These are phyloP conservation scores for Quercus rubra DNA, from an alignment of 306 rosid genomes.

Conservation along the genomic window DNA sequence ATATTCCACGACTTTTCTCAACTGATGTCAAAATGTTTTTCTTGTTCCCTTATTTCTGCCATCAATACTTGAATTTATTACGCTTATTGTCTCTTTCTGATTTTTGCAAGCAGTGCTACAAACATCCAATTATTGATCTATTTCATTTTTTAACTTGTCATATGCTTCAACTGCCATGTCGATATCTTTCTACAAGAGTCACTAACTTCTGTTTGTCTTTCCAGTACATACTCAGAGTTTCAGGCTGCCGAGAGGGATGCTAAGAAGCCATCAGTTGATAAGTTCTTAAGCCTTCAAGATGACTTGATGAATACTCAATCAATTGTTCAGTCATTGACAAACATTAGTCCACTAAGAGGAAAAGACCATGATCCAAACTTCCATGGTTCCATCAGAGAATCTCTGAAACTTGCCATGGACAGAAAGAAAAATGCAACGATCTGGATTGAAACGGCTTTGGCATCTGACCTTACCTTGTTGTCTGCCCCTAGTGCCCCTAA, in stretches of 20 bases:
- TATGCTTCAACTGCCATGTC: neutral
- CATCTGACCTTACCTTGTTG: slow-evolving; percentile 24
- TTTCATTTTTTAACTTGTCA: neutral
- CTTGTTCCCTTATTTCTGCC: neutral
- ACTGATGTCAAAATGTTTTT: neutral
- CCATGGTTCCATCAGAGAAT: slow-evolving; percentile 7
- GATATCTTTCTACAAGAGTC: neutral
- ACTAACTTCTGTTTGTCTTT: neutral
- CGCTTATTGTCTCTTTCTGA: too few relatives aligned
- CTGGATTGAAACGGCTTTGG: slow-evolving; percentile 35
- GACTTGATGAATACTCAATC: slow-evolving; percentile 8
- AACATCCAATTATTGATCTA: neutral
- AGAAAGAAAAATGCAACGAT: slow-evolving; percentile 30
- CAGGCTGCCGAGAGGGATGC: slow-evolving; percentile 24
- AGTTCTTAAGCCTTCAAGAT: slow-evolving; percentile 22
- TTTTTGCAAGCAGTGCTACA: too few relatives aligned
- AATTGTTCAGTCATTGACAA: slow-evolving; percentile 18
- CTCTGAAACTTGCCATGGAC: slow-evolving; percentile 25
- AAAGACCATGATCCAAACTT: slow-evolving; percentile 7
- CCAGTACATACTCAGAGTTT: slow-evolving; percentile 28
- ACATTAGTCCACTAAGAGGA: slow-evolving; percentile 6
- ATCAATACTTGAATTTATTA: neutral
- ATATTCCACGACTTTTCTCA: too few relatives aligned
- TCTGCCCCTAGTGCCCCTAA: neutral
- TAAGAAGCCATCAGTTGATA: slow-evolving; percentile 13